These are phyloP conservation scores for Cryptococcus depauperatus DNA, from an alignment of 1,284 basidiomycete species.

Conservation along the genomic window DNA sequence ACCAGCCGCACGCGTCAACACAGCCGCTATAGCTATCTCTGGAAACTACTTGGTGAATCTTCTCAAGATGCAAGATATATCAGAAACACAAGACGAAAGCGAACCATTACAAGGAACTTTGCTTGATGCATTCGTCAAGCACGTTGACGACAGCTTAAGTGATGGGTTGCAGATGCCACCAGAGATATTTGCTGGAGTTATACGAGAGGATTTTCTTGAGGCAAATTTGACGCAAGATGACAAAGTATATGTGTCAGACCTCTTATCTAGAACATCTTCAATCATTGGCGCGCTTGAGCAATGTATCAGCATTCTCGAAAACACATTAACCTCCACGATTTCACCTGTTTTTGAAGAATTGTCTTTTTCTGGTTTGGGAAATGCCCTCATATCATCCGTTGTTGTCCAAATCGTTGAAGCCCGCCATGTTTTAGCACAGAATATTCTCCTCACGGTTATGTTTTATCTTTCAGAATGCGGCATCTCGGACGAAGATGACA, in stretches of 20 bases:
- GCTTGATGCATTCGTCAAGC: slow-evolving; percentile 27
- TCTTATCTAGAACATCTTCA: slow-evolving; percentile 19
- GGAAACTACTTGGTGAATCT: slow-evolving; percentile 18
- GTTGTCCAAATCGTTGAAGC: slow-evolving; percentile 25
- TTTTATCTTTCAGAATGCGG: slow-evolving; percentile 27
- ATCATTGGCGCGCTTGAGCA: slow-evolving; percentile 15
- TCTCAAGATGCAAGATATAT: slow-evolving; percentile 10
- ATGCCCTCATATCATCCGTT: slow-evolving; percentile 34
- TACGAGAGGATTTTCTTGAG: slow-evolving; percentile 30
- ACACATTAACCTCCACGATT: neutral
- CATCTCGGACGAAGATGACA: slow-evolving; percentile 21
- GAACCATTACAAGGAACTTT: slow-evolving; percentile 15
- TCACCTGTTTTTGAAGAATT: no score
- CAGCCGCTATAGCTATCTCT: slow-evolving; percentile 23
- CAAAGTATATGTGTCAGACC: slow-evolving; percentile 10
- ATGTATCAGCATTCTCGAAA: slow-evolving; percentile 25
- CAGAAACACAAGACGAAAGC: slow-evolving; percentile 16
- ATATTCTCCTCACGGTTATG: slow-evolving; percentile 38
- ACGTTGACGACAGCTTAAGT: slow-evolving; percentile 15
- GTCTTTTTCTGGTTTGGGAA: slow-evolving; percentile 35
- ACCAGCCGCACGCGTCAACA: slow-evolving; percentile 19
- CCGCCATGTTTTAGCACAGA: slow-evolving; percentile 37
- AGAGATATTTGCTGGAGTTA: slow-evolving; percentile 11
- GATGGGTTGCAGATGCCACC: slow-evolving; percentile 17
- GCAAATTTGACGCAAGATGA: slow-evolving; percentile 24